phyloP scores from a whole-genome alignment of 1,284 basidiomycete genomes.

The Sanguinoderma infundibulare region DNA sequence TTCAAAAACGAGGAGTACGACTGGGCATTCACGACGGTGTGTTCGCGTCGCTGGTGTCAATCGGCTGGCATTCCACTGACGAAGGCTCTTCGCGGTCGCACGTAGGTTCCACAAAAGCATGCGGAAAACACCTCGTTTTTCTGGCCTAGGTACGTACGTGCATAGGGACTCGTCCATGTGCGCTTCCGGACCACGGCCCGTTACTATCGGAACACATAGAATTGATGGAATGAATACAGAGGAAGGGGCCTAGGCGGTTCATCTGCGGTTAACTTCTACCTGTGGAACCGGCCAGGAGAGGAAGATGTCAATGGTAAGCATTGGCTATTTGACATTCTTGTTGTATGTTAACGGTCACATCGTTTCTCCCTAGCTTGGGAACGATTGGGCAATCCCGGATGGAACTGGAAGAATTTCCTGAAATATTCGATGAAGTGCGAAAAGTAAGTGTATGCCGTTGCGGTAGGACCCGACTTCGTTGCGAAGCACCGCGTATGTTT shows the following conservation, averaged over 20 bases:
- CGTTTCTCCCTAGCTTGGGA: conserved; percentile 28
- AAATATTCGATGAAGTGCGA: conserved; percentile 39
- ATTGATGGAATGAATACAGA: conserved; percentile 12
- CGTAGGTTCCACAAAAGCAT: conserved; percentile 11
- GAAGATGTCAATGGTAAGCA: conserved; percentile 37
- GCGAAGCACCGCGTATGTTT: not conserved
- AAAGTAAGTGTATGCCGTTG: conserved; percentile 27
- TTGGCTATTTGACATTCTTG: not conserved
- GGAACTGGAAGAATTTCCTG: conserved; percentile 47
- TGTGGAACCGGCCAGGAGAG: conserved; percentile 32
- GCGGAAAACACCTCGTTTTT: conserved; percentile 9
- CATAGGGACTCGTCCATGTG: not conserved
- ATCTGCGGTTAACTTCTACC: conserved; percentile 29
- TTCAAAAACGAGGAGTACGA: conserved; percentile 13
- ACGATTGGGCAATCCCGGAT: conserved; percentile 41
- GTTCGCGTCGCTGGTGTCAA: not conserved
- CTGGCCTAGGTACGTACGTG: conserved; percentile 9
- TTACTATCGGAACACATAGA: no score
- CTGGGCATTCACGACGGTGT: conserved; percentile 15
- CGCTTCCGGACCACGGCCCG: no score
- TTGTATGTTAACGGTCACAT: not conserved
- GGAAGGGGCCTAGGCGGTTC: conserved; percentile 31
- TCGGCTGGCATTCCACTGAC: not conserved
- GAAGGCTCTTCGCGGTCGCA: not conserved
- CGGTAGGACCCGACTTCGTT: no score